A percentile compares a stretch with the other conserved stretches of the same genome.
Conservation (phyloP, 768 basidiomycete genomes). For the Amanita pseudoporphyria region DNA sequence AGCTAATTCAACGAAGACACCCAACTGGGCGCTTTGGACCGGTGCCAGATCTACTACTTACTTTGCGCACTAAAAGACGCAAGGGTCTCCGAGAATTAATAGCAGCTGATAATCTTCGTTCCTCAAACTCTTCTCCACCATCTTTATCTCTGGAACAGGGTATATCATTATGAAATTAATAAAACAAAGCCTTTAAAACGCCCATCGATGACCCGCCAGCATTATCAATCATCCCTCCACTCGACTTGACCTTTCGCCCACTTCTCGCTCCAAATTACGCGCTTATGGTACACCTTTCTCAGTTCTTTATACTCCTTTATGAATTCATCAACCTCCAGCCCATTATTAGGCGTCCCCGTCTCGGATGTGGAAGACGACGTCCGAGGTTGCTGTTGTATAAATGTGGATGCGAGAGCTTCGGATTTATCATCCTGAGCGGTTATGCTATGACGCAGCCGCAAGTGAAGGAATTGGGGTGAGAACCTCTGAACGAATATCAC, state of each 20-base stretch:
- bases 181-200: no score
- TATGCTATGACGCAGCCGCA: slow-evolving; percentile 80
- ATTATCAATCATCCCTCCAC: slow-evolving; percentile 50
- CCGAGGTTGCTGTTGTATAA: slow-evolving; percentile 53
- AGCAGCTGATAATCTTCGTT: no score
- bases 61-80: no score
- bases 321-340: slow-evolving; percentile 74
- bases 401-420: slow-evolving; percentile 74
- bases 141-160: no score
- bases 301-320: slow-evolving; percentile 80
- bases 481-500: slow-evolving; percentile 51
- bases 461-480: slow-evolving; percentile 77
- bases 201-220: neutral
- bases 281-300: slow-evolving; percentile 88
- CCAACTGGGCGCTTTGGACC: no score
- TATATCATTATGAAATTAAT: no score
- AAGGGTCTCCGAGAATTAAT: no score
- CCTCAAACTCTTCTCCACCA: no score
- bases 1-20: no score
- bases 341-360: slow-evolving; percentile 27
- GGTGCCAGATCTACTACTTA: no score
- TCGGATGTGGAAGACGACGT: slow-evolving; percentile 16
- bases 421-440: slow-evolving; percentile 87
- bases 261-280: slow-evolving; percentile 81
- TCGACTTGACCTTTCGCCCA: slow-evolving; percentile 81